Base-by-base conservation (phyloP, 768 basidiomycete species). In the Hericium rajendrae region DNA sequence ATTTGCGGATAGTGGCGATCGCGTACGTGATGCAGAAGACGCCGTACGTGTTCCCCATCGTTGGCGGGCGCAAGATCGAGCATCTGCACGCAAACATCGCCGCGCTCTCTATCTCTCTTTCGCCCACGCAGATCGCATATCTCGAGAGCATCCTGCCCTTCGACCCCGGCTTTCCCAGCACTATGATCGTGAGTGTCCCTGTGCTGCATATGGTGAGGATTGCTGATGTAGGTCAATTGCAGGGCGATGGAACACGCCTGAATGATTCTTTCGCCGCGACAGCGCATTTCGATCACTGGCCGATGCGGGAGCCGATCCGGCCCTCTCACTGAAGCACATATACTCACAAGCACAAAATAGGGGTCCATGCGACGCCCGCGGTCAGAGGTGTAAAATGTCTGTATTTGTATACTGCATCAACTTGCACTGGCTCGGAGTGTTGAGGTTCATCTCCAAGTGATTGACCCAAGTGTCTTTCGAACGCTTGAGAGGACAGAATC, bases 11-110 rank as follows among this genome's bases (percentile, higher is more conserved):
- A 76, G 77, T 80, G 4, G 77, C 78, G 6, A 76, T 82, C 56
- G 78, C 78, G 16, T 81, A 80, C 57, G 68, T 82, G 11, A 70
- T 82, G 69, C 76, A 80, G 41, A 83, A 82, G 65, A 71, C 76
- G 9, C 73, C 59, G 65, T 81, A 24, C 22, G 49, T 51, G 15
- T 51, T 51, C 24, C 49, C 49, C 8, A 26, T 51, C 24, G 28
- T 51, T 28, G 79, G 78, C 2, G 76, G 78, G 0, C 72, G 78
- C 51, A 82, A 79, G 62, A 66, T 79, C 52, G 78, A 79, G 63
- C 76, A 82, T 28, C 65, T 82, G 32, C 49, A 70, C 38, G 72
- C 73, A 38, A 83, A 82, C 63, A 57, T 81, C 22, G 74, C 80
- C 61, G 79, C 80, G 6, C 66, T 82, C 3, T 70, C 73, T 9